These are phyloP conservation scores for Quercus cerris DNA, from an alignment of 306 rosid species.

Conservation along the genomic window DNA sequence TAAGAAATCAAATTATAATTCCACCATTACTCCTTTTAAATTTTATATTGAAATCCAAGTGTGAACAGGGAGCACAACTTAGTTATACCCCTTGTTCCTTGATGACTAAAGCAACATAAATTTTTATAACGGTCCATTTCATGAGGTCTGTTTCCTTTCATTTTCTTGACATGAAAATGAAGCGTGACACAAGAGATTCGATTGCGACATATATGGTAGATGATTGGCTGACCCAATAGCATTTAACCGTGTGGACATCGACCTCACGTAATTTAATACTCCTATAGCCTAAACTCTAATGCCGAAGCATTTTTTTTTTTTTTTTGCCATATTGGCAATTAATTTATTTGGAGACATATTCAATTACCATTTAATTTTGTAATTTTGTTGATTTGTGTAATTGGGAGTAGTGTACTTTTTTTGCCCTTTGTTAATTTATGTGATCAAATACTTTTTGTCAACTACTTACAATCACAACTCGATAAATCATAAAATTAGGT, in stretches of 20 bases:
- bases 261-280: background rate
- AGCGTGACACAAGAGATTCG: background rate
- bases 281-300: background rate
- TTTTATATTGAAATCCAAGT: background rate
- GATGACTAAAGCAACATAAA: background rate
- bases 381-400: too few species aligned
- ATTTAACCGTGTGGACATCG: background rate
- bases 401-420: rapidly evolving
- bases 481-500: too few species aligned
- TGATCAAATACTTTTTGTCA: too few species aligned
- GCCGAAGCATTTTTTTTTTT: too few species aligned
- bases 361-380: too few species aligned
- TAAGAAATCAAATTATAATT: background rate
- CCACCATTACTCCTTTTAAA: background rate
- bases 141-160: background rate
- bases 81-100: background rate
- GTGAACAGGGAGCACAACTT: background rate
- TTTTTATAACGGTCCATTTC: background rate
- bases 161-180: background rate
- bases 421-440: rapidly evolving
- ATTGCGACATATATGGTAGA: background rate
- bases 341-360: too few species aligned
- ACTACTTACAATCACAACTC: too few species aligned
- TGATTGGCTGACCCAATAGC: background rate
- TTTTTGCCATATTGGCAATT: too few species aligned